Evolutionary conservation across 192 early-diverging fungal species (phyloP), one percentile per base, ranked within the genome.

Genomic region (Backusella circina): DNA sequence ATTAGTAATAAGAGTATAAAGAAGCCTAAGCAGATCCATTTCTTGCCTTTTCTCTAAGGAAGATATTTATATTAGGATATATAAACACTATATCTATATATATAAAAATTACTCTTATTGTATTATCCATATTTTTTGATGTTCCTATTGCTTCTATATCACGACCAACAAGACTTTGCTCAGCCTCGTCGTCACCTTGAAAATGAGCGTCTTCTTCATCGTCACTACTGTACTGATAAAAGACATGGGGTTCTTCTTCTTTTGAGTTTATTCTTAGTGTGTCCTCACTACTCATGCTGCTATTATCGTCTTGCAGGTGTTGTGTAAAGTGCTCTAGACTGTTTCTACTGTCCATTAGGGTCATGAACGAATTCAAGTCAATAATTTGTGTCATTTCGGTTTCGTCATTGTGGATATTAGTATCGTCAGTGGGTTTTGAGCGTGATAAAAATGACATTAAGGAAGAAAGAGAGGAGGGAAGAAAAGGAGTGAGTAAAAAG

Each of bases 21-120:
- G 5, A 81, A 77, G 3, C 72, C 72, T 12, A 77, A 30, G 32
- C 79, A 81, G 2, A 74, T 73, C 70, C 74, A 75, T 70, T 70
- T 70, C 69, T 47, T 70, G 23, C 41, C 69, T 30, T 41, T 12
- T 31, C 23, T 70, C 69, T 70, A 70, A 35, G 16, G 38, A 39
- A 28, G 18, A 28, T n/a, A n/a, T n/a, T n/a, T n/a, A n/a, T n/a
- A n/a, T n/a, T n/a, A n/a, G n/a, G n/a, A n/a, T n/a, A n/a, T n/a
- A n/a, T n/a, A 39, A 13, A 31, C 10, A 21, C 26, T 44, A 13
- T 37, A n/a, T 37, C 18, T 16, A 9, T 10, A 35, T 38, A 35
- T 57, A 47, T 61, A n/a, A n/a, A n/a, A n/a, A n/a, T 61, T 61
- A 61, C 26, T 61, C 10, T 28, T 61, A n/a, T 26, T 61, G 54